A percentile compares a stretch with the other conserved stretches of the same genome.
Conservation (phyloP, 192 early-diverging fungal genomes). For the Piromyces sp. region DNA sequence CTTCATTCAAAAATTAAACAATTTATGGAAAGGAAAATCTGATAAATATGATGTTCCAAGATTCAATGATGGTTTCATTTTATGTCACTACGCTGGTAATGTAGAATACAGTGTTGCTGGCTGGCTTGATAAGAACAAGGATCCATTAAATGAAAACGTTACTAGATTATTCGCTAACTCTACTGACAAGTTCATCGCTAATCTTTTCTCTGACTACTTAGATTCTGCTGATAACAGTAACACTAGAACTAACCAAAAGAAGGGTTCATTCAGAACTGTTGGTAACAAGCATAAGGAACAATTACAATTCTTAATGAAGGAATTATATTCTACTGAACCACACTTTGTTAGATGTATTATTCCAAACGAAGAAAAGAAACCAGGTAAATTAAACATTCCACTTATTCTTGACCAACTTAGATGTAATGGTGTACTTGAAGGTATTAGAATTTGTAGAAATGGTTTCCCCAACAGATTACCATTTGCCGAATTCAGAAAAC, state of each 20-base stretch:
- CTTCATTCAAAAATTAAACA: conserved; percentile 79
- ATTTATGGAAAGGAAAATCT: conserved; percentile 71
- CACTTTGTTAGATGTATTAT: conserved; percentile 98
- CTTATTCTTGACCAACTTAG: conserved; percentile 82
- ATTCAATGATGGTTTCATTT: conserved; percentile 69
- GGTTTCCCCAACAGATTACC: conserved; percentile 86
- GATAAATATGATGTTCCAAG: conserved; percentile 72
- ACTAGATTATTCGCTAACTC: conserved; percentile 72
- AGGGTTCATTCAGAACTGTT: conserved; percentile 83
- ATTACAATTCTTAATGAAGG: conserved; percentile 70
- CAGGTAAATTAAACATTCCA: conserved; percentile 63
- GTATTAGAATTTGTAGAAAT: conserved; percentile 85
- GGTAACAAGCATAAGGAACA: conserved; percentile 90
- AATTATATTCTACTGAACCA: conserved; percentile 75
- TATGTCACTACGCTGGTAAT: conserved; percentile 88
- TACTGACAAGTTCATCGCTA: conserved; percentile 55
- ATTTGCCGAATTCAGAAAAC: conserved; percentile 83
- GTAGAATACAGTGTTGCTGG: conserved; percentile 81
- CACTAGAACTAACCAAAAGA: conserved; percentile 36
- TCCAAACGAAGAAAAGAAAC: conserved; percentile 78
- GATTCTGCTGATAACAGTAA: conserved; percentile 27
- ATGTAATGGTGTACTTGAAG: conserved; percentile 95
- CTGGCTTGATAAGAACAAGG: conserved; percentile 98
- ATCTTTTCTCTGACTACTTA: conserved; percentile 65
- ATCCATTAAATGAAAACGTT: conserved; percentile 88